These are phyloP conservation scores for Fusarium piperis DNA, from an alignment of 2,329 filamentous ascomycete genomes.

Conservation along the genomic window DNA sequence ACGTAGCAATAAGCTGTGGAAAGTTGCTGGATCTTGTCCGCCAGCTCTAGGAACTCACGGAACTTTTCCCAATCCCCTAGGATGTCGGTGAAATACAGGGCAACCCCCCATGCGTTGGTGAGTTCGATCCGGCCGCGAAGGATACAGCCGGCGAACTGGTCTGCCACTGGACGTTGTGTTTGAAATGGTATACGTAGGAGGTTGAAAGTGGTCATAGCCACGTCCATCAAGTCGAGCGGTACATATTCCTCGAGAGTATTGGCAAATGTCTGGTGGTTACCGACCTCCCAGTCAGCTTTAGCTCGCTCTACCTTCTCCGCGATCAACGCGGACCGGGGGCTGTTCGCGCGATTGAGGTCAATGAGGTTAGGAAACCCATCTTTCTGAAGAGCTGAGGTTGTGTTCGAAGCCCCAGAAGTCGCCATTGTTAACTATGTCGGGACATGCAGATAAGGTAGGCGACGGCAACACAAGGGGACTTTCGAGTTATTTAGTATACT, in stretches of 20 bases:
- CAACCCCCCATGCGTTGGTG: not conserved
- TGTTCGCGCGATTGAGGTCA: not conserved
- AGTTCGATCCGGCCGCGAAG: fast-evolving
- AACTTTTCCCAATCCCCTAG: not conserved
- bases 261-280: not conserved
- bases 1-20: not conserved
- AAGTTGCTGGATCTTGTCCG: constrained; percentile 4
- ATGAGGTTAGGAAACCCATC: not conserved
- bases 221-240: not conserved
- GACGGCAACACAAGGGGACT: too few species aligned
- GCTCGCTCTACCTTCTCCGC: not conserved
- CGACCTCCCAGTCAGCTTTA: not conserved
- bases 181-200: not conserved
- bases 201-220: not conserved
- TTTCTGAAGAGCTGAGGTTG: too few species aligned
- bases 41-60: constrained; percentile 11
- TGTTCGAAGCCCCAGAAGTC: too few species aligned
- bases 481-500: too few species aligned
- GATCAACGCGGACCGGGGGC: not conserved
- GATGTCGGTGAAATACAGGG: not conserved
- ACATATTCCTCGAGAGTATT: not conserved
- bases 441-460: too few species aligned
- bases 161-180: not conserved
- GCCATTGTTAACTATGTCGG: too few species aligned
- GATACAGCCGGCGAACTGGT: not conserved